phyloP scores from a whole-genome alignment of 768 basidiomycete genomes.

The Amanita subjunquillea region DNA sequence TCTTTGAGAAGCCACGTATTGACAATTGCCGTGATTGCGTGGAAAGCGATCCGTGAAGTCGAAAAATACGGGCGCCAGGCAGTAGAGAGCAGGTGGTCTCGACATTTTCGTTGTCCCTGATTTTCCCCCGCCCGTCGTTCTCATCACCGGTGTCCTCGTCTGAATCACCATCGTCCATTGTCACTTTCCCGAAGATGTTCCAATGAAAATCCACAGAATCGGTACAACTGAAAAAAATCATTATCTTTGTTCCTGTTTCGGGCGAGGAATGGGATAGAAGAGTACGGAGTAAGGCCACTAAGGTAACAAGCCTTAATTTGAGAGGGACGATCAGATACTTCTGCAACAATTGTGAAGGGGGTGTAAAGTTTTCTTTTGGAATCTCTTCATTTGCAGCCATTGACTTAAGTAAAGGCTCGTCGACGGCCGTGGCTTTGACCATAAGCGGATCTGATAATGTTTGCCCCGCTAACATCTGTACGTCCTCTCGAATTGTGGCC shows the following conservation, averaged over 20 bases:
- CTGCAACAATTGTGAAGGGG: conserved; percentile 88
- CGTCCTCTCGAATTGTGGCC: conserved; percentile 91
- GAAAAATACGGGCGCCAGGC: conserved; percentile 73
- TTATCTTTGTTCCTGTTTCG: conserved; percentile 57
- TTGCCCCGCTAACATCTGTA: conserved; percentile 84
- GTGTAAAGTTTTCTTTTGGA: conserved; percentile 62
- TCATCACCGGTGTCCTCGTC: conserved; percentile 18
- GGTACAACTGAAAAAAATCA: conserved; percentile 94
- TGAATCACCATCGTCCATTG: conserved; percentile 41
- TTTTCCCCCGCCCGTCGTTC: conserved; percentile 10
- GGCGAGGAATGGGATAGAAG: conserved; percentile 55
- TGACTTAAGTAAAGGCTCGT: conserved; percentile 12
- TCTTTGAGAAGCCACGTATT: conserved; percentile 70
- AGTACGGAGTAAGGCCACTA: conserved; percentile 77
- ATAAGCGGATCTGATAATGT: conserved; percentile 72
- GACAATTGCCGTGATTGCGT: conserved; percentile 72
- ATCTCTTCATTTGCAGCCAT: conserved; percentile 8
- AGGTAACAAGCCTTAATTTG: conserved; percentile 87
- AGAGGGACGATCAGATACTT: conserved; percentile 85
- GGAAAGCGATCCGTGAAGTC: conserved; percentile 89
- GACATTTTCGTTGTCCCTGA: conserved; percentile 30
- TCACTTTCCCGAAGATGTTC: conserved; percentile 64
- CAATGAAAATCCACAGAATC: conserved; percentile 98
- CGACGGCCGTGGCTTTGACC: conserved; percentile 60
- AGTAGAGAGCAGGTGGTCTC: conserved; percentile 65